Conservation (phyloP, 352 stramenopile species). For the Lagenidium sp. region DNA sequence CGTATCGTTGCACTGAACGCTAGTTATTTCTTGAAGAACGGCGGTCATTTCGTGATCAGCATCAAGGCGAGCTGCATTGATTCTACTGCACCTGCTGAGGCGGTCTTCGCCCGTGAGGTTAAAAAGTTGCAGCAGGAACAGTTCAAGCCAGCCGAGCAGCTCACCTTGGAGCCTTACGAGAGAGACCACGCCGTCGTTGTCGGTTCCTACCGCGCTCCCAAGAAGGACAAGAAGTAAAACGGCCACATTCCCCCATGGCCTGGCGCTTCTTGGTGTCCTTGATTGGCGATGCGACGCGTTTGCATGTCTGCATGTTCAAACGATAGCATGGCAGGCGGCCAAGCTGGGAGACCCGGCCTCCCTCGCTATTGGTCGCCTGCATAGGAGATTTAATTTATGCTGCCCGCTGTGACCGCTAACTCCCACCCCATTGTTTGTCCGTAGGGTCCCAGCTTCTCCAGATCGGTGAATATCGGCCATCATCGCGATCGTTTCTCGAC, state of each 20-base stretch:
- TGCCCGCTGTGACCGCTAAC: no score
- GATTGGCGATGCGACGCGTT: no score
- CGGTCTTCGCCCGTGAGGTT: slow-evolving; percentile 96
- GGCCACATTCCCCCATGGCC: not conserved
- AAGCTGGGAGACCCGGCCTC: no score
- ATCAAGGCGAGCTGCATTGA: slow-evolving; percentile 99
- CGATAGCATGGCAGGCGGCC: no score
- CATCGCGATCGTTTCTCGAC: no score
- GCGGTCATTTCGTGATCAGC: slow-evolving; percentile 98
- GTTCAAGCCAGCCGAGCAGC: slow-evolving; percentile 98
- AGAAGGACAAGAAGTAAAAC: slow-evolving; percentile 27
- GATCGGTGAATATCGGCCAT: no score
- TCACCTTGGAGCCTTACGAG: slow-evolving; percentile 99
- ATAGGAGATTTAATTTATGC: no score
- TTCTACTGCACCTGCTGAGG: slow-evolving; percentile 96
- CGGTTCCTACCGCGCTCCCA: slow-evolving; percentile 80
- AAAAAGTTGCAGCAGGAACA: slow-evolving; percentile 98
- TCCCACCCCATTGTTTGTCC: no score
- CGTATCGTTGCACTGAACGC: slow-evolving; percentile 98
- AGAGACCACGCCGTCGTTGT: slow-evolving; percentile 99
- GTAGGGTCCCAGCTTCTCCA: no score
- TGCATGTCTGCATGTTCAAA: no score
- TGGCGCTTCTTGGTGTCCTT: not conserved
- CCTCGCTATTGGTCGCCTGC: no score
- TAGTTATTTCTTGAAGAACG: slow-evolving; percentile 98